Percentiles rank a stretch among this genome's conserved stretches.
Conservation (phyloP, 345 rosid species). For the Eucalyptus regnans region DNA sequence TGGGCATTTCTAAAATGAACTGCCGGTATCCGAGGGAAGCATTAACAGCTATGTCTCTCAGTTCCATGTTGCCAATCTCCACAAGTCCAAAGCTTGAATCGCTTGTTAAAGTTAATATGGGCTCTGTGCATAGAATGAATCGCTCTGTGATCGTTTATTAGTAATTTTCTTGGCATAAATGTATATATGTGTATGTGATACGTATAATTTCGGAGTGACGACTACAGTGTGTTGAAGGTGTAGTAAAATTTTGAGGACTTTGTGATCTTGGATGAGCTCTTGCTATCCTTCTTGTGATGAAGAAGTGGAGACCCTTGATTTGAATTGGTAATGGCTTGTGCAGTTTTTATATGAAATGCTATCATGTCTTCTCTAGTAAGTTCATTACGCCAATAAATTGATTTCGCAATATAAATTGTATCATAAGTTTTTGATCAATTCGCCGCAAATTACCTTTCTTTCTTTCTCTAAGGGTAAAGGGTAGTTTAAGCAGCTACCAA, state of each 20-base stretch:
- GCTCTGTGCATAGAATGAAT: not conserved
- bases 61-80: constrained; percentile 36
- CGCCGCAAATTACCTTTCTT: not conserved
- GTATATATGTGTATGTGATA: not conserved
- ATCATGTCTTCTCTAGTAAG: not conserved
- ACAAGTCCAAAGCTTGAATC: not conserved
- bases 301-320: not conserved
- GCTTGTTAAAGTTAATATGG: not conserved
- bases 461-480: not conserved
- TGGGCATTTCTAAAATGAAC: constrained; percentile 85
- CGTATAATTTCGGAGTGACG: not conserved
- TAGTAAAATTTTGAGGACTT: not conserved
- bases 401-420: not conserved
- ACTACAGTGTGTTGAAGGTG: not conserved
- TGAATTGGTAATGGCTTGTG: not conserved
- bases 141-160: not conserved
- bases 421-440: not conserved
- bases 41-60: constrained; percentile 43
- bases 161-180: not conserved
- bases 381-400: not conserved
- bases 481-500: not conserved
- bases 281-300: not conserved
- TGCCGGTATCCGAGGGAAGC: constrained; percentile 40
- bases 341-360: not conserved
- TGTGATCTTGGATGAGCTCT: not conserved